These are phyloP conservation scores for Pichia sp. DNA, from an alignment of 1,139 yeast species.

Conservation along the genomic window DNA sequence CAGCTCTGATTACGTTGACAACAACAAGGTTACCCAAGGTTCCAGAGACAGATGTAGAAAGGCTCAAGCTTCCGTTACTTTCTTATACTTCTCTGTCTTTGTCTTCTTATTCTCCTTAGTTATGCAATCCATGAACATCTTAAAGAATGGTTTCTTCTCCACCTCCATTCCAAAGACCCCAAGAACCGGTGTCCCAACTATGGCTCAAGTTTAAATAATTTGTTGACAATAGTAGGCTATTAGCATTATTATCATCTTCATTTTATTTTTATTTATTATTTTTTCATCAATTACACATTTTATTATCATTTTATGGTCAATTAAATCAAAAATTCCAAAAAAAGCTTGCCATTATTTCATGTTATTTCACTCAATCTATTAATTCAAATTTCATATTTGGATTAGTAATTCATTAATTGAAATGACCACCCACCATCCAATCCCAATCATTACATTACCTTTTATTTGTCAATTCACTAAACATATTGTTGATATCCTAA, in stretches of 20 bases:
- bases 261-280: background rate
- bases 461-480: background rate
- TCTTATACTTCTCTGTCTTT: conserved; percentile 84
- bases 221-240: background rate
- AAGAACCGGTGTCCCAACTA: conserved; percentile 85
- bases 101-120: conserved; percentile 67
- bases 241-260: background rate
- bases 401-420: no score
- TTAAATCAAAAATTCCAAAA: background rate
- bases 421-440: no score
- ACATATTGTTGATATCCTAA: conserved; percentile 1
- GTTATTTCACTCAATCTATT: background rate
- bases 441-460: background rate
- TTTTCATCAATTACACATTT: background rate
- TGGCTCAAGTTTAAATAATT: conserved; percentile 68
- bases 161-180: conserved; percentile 43
- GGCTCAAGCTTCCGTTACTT: conserved; percentile 90
- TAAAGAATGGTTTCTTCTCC: conserved; percentile 77
- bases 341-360: background rate
- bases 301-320: no score
- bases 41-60: conserved; percentile 84
- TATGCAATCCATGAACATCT: conserved; percentile 56
- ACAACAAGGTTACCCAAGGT: conserved; percentile 74
- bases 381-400: no score
- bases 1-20: conserved; percentile 60